Percentiles rank a stretch among this genome's conserved stretches.
phyloP scores from a whole-genome alignment of 2,329 filamentous ascomycete species.

The Chrysoporthe puriensis region DNA sequence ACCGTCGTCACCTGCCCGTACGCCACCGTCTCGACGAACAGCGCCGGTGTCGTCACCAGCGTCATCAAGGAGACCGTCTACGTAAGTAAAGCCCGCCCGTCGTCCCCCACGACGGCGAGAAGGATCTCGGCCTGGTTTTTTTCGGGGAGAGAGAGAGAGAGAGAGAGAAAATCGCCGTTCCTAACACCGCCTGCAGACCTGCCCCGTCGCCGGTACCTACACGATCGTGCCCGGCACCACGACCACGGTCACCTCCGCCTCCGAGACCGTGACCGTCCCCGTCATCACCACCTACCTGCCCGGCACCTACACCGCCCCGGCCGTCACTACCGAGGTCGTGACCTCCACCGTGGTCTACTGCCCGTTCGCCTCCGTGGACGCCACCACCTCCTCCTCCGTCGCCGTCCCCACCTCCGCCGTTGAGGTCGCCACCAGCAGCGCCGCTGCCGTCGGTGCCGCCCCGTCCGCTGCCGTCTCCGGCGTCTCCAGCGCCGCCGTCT shows the following conservation, averaged over 20 bases:
- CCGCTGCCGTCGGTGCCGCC: slow-evolving; percentile 36
- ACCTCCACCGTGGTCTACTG: slow-evolving; percentile 72
- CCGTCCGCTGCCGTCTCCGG: slow-evolving; percentile 67
- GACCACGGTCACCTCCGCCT: slow-evolving; percentile 57
- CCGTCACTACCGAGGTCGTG: slow-evolving; percentile 69
- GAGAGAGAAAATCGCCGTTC: too few relatives aligned
- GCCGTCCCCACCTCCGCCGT: slow-evolving; percentile 28
- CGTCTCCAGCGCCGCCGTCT: slow-evolving; percentile 76
- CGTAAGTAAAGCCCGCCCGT: slow-evolving; percentile 33
- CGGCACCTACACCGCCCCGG: slow-evolving; percentile 74
- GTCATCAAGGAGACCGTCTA: slow-evolving; percentile 71
- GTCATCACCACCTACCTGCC: slow-evolving; percentile 66
- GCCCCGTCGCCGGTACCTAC: slow-evolving; percentile 75
- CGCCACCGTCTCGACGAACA: slow-evolving; percentile 62
- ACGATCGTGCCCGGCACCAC: slow-evolving; percentile 69
- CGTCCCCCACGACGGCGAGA: background rate
- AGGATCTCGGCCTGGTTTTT: too few relatives aligned
- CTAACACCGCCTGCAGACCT: slow-evolving; percentile 44
- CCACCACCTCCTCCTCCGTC: slow-evolving; percentile 32
- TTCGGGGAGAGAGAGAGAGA: too few relatives aligned
- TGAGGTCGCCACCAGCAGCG: slow-evolving; percentile 40
- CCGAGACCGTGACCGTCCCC: slow-evolving; percentile 65
- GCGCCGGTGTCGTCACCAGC: slow-evolving; percentile 64
- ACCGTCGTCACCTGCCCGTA: slow-evolving; percentile 74
- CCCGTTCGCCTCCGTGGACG: slow-evolving; percentile 60